phyloP scores from a whole-genome alignment of 257 asterid species.

The Perilla frutescens region DNA sequence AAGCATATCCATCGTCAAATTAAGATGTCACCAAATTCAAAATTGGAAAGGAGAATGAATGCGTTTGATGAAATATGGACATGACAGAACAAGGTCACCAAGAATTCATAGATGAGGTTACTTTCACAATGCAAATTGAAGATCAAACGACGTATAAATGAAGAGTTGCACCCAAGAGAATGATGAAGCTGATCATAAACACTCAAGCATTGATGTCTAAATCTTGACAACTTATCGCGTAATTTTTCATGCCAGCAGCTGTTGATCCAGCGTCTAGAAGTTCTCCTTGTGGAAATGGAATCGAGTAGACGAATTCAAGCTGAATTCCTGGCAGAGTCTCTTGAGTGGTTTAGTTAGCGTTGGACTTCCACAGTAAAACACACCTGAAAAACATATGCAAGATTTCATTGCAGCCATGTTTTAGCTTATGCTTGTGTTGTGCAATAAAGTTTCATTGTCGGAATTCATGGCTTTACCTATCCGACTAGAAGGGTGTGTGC shows the following conservation, averaged over 20 bases:
- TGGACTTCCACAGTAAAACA: constrained; percentile 89
- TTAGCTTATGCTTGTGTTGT: neutral
- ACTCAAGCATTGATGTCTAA: neutral
- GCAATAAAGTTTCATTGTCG: neutral
- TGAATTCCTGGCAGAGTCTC: constrained; percentile 71
- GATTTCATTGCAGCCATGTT: neutral
- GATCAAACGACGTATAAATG: constrained; percentile 1
- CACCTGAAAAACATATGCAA: constrained; percentile 56
- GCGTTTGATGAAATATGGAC: constrained; percentile 1
- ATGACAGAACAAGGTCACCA: neutral
- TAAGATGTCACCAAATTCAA: neutral
- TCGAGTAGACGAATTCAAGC: constrained; percentile 68
- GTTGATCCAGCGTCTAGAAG: constrained; percentile 48
- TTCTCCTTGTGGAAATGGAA: constrained; percentile 96
- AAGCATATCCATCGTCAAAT: neutral
- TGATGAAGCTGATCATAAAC: neutral
- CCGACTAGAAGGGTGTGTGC: constrained; percentile 61
- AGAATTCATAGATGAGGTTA: neutral
- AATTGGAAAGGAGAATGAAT: neutral
- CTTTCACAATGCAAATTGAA: constrained; percentile 12
- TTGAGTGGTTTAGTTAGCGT: constrained; percentile 58
- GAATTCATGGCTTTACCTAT: constrained; percentile 53
- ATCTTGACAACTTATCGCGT: constrained; percentile 8
- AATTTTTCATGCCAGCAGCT: neutral
- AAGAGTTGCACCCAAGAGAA: neutral